Evolutionary conservation across 768 basidiomycete genomes (phyloP).

Genomic region (Russula sp.): DNA sequence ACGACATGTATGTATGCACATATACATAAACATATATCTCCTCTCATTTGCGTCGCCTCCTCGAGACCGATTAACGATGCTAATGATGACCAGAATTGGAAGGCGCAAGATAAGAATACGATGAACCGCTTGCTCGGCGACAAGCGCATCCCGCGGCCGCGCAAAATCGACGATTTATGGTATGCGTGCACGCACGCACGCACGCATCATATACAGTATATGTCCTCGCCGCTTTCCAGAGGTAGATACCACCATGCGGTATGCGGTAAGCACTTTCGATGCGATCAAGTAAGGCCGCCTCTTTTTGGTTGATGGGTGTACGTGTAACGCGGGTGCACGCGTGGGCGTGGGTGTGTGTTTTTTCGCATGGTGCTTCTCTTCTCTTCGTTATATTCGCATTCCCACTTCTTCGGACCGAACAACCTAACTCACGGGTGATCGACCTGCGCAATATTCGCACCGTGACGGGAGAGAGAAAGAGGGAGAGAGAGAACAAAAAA

Average conservation of each 20-base stretch:
- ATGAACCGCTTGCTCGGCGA: neutral
- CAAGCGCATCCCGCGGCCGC: conserved; percentile 1
- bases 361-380: too few relatives aligned
- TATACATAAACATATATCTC: too few relatives aligned
- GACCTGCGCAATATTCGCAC: neutral
- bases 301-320: too few relatives aligned
- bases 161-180: neutral
- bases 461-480: neutral
- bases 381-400: too few relatives aligned
- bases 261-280: neutral
- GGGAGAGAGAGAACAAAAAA: neutral
- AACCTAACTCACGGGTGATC: too few relatives aligned
- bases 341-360: too few relatives aligned
- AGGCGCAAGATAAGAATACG: neutral
- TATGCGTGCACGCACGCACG: neutral
- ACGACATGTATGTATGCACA: too few relatives aligned
- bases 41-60: neutral
- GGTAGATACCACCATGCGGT: neutral
- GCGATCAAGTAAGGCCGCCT: neutral
- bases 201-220: neutral
- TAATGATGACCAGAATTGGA: neutral
- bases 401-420: too few relatives aligned
- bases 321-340: too few relatives aligned
- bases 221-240: neutral
- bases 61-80: neutral